Base-by-base conservation (phyloP, 139 green algal species). In the Cymbomonas tetramitiformis region DNA sequence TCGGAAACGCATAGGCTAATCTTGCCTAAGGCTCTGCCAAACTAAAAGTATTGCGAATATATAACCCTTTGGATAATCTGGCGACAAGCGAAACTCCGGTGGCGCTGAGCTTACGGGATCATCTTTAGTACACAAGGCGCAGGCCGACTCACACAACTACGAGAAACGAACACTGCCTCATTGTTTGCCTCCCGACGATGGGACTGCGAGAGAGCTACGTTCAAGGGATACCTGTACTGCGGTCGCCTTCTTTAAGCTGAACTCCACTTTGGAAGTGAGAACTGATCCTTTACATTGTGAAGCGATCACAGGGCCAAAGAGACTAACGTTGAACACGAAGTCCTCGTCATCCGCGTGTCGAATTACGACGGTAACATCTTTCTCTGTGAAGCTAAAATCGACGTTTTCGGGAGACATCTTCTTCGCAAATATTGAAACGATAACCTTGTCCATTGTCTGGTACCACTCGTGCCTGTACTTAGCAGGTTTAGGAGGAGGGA, bases 401-500 rank as follows among this genome's bases (percentile, higher is more conserved):
- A 57, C 25, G 4, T 34, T 3, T 12, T 57, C 49, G 25, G 49
- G 26, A 5, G 26, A 44, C 25, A 43, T 33, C 15, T 9, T 9
- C 28, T 57, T 57, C 4, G 28, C 49, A 23, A 57, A 43, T 2
- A 57, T 12, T 33, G 43, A 31, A 2, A 57, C 9, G 9, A 33
- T 57, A 18, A 57, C 49, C 32, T 57, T 31, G 32, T 31, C 29
- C 28, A 2, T 3, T 5, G 49, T 46, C 28, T 57, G 49, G 28
- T 57, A 57, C 49, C 49, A 57, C 28, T 34, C 5, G 25, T 38
- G 49, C 49, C 28, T 57, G 49, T 43, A 57, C 49, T 7, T 4
- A 3, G 2, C 4, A 15, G 12, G 28, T 57, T 33, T 2, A 18
- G 18, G 25, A 4, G 18, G 3, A 23, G 30, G 2, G 36, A 26